A percentile compares a stretch with the other conserved stretches of the same genome.
Conservation (phyloP, 208 protist genomes). For the Leishmania mexicana region DNA sequence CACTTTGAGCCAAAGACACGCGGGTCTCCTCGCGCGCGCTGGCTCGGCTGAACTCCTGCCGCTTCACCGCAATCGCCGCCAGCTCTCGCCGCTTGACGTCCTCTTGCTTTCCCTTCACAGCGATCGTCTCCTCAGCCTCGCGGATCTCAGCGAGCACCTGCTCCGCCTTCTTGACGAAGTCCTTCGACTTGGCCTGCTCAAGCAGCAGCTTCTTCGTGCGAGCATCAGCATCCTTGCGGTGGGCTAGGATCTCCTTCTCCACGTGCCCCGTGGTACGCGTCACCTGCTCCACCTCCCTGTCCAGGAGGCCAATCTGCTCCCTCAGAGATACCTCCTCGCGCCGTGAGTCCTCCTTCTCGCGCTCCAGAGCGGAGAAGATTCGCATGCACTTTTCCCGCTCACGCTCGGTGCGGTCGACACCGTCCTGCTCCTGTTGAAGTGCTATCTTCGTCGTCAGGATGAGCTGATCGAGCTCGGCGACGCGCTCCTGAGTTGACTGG, state of each 20-base stretch:
- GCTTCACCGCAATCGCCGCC: conserved; percentile 57
- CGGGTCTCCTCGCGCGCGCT: conserved; percentile 75
- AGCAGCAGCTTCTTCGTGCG: conserved; percentile 85
- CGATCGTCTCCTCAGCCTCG: conserved; percentile 77
- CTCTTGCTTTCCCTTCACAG: conserved; percentile 63
- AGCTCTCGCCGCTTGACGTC: conserved; percentile 75
- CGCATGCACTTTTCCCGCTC: conserved; percentile 74
- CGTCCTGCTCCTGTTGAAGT: conserved; percentile 56
- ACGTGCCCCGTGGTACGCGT: conserved; percentile 42
- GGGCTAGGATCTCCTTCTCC: conserved; percentile 59
- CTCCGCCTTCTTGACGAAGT: conserved; percentile 62
- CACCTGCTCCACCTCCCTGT: conserved; percentile 73
- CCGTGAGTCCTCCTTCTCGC: conserved; percentile 41
- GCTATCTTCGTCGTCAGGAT: conserved; percentile 71
- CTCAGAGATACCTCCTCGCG: conserved; percentile 37
- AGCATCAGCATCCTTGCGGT: conserved; percentile 72
- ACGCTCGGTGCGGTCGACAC: conserved; percentile 60
- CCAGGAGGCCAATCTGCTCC: conserved; percentile 67
- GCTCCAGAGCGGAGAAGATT: conserved; percentile 58
- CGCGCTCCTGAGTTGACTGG: conserved; percentile 69
- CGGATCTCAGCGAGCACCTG: conserved; percentile 56
- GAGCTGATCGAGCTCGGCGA: conserved; percentile 71
- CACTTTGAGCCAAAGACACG: conserved; percentile 80
- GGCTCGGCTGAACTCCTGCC: conserved; percentile 90
- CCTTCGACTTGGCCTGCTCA: conserved; percentile 86